Evolutionary conservation across 352 stramenopile species (phyloP), one percentile per base, ranked within the genome.

Genomic region (Globisporangium yorkense): DNA sequence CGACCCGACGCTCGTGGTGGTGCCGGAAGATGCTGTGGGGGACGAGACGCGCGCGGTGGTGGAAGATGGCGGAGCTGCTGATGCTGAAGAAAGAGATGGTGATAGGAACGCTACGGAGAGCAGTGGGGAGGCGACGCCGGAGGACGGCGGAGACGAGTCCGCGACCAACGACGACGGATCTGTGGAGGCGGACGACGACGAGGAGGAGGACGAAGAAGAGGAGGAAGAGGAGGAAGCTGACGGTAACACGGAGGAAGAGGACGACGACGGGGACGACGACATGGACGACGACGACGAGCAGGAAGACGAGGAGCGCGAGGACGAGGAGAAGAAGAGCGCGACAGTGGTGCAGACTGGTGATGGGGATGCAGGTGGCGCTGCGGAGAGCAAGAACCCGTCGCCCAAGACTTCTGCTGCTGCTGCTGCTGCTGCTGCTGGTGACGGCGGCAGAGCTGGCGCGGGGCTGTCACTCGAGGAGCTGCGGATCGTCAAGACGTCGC

Each of bases 1-100:
- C 49, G 80, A 92, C 43, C 84, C 84, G 39, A 88, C 80, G 46
- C 65, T 80, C 5, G 80, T 88, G 37, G 56, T 67, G 7, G 40
- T 87, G n/a, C 73, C 79, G 1, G 63, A 67, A 33, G 18, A 39
- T 13, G 40, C 15, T 0, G 21, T 33, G n/a, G 51, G 48, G 40
- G 45, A 46, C 37, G 21, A 50, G 12, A 12, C 37, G 12, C 8
- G 9, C 0, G 37, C 37, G 3, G 35, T 9, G 8, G 35, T 0
- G 7, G 35, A 9, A 1, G 35, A 3, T 40, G 9, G 35, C 10
- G 35, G 13, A 8, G 40, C 4, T 40, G 35, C 35, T 40, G 35
- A 0, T 40, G 3, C 35, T 15, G 35, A 40, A 40, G 10, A 3
- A 40, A 9, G 8, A 40, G 35, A 3, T 40, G 35, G 35, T 15